Evolutionary conservation across 768 basidiomycete species (phyloP), one percentile per base, ranked within the genome.

Genomic region (Amanita rubescens): DNA sequence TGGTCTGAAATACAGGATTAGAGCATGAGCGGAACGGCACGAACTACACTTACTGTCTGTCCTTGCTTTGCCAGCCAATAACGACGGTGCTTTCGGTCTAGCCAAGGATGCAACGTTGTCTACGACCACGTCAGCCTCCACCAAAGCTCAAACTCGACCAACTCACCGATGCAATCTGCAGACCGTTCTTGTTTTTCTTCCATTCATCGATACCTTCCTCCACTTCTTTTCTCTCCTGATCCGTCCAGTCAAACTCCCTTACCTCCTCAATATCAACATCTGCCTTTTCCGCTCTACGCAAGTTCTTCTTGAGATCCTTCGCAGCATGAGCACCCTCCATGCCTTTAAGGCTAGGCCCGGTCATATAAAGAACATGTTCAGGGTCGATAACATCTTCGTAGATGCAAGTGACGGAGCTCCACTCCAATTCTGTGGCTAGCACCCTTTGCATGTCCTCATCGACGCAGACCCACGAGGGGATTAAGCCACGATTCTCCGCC

Each of bases 251-350:
- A 12, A 63, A 63, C 14, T 65, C 39, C 25, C 48, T 63, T 17
- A 82, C 63, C 55, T 77, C 79, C 27, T 67, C 64, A 17, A 83
- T 71, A 50, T 71, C 65, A 9, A 86, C 77, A 27, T 76, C 69
- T 32, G 74, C 79, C 54, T 73, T 76, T 65, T 82, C 73, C 9
- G 83, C 82, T 14, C 77, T 68, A 45, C 77, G 73, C 20, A 83
- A 67, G 63, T 86, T 85, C 66, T 81, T 78, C 65, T 79, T 78
- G 58, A 84, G 63, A 52, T 80, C 79, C 63, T 82, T 83, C 55
- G 80, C 74, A 54, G 71, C 68, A 22, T 55, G 69, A 60, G 55
- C 63, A 24, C 69, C 71, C 54, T 69, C 66, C 17, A 66, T 65
- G 0, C 71, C 73, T 44, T 70, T 68, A 10, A 62, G 61, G 5